These are phyloP conservation scores for Spinellus fusiger DNA, from an alignment of 192 early-diverging fungal genomes.

Conservation along the genomic window DNA sequence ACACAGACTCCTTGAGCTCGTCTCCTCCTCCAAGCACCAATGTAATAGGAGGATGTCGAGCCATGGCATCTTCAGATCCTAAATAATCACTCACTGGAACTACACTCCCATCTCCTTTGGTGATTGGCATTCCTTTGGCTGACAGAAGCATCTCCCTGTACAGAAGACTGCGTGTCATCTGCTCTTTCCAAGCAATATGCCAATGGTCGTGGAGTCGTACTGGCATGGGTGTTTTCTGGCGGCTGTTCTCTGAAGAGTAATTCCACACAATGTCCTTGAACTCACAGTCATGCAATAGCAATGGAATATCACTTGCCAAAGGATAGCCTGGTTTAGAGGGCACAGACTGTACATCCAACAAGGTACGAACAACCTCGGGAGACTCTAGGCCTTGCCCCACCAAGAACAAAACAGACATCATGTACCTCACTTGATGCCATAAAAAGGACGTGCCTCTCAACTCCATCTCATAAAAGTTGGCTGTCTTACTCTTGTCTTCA, in stretches of 20 bases:
- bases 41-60: conserved; percentile 1
- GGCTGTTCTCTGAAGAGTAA: conserved; percentile 33
- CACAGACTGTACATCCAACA: conserved; percentile 62
- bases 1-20: conserved; percentile 10
- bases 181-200: conserved; percentile 42
- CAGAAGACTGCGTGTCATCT: conserved; percentile 43
- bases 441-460: conserved; percentile 86
- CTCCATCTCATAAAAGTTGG: conserved; percentile 61
- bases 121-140: conserved; percentile 4
- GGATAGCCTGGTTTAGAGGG: conserved; percentile 82
- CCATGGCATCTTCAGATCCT: background rate
- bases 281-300: conserved; percentile 84
- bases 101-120: background rate
- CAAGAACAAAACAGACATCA: conserved; percentile 86
- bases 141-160: conserved; percentile 22
- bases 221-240: conserved; percentile 23
- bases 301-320: conserved; percentile 85
- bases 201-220: conserved; percentile 37
- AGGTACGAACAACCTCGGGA: conserved; percentile 56
- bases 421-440: conserved; percentile 98
- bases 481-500: conserved; percentile 1
- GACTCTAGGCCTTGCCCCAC: conserved; percentile 77
- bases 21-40: conserved; percentile 28
- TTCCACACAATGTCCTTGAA: conserved; percentile 63
- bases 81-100: background rate